A percentile compares a stretch with the other conserved stretches of the same genome.
These are phyloP conservation scores for Aspergillus sp. DNA, from an alignment of 2,329 filamentous ascomycete genomes.

Conservation along the genomic window DNA sequence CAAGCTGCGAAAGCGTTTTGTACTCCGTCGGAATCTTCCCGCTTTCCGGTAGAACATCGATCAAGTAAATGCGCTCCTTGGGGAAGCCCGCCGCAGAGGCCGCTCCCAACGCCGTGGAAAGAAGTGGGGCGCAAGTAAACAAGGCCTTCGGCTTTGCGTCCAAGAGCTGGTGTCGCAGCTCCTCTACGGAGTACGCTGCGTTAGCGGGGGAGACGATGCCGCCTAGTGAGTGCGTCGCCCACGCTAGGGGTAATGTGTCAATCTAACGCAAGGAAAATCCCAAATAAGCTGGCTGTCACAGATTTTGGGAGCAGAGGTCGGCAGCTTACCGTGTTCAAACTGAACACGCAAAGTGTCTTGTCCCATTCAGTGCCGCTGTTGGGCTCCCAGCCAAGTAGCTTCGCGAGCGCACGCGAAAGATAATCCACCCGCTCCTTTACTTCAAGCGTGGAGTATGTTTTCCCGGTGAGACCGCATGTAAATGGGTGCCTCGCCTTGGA, in stretches of 20 bases:
- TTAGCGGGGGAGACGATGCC: slow-evolving; percentile 74
- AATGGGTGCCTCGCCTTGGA: slow-evolving; percentile 68
- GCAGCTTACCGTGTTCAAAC: slow-evolving; percentile 70
- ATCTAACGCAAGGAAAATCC: slow-evolving; percentile 50
- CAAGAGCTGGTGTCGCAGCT: slow-evolving; percentile 71
- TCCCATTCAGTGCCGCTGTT: slow-evolving; percentile 76
- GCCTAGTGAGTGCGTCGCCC: slow-evolving; percentile 72
- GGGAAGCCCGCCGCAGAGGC: slow-evolving; percentile 64
- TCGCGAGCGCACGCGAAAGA: slow-evolving; percentile 66
- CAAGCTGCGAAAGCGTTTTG: slow-evolving; percentile 66
- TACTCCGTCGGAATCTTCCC: slow-evolving; percentile 47
- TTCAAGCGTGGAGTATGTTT: slow-evolving; percentile 63
- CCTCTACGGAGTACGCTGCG: slow-evolving; percentile 68
- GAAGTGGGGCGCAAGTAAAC: slow-evolving; percentile 69
- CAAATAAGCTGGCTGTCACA: too few species aligned
- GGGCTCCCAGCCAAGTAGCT: slow-evolving; percentile 69
- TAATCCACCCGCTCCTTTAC: slow-evolving; percentile 65
- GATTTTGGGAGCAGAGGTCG: neutral
- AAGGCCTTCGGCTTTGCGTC: slow-evolving; percentile 68
- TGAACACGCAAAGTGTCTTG: slow-evolving; percentile 74
- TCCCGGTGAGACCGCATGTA: slow-evolving; percentile 73
- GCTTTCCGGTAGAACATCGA: slow-evolving; percentile 64
- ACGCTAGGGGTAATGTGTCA: slow-evolving; percentile 71
- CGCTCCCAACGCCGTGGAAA: slow-evolving; percentile 64
- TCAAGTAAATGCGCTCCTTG: slow-evolving; percentile 64